phyloP scores from a whole-genome alignment of 805 yeast species.

The Saturnispora saitoi region DNA sequence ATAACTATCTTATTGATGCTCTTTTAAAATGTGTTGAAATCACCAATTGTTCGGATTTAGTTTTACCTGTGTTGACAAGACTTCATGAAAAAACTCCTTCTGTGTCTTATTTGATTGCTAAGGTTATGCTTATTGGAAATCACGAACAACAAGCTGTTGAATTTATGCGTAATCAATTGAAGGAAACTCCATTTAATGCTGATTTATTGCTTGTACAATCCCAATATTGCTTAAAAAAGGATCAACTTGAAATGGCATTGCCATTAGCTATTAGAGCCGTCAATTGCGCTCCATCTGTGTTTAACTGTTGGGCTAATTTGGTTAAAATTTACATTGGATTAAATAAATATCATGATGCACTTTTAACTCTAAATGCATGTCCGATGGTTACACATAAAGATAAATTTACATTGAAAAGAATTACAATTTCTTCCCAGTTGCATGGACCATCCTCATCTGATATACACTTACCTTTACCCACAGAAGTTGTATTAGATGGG shows the following conservation, averaged over 20 bases:
- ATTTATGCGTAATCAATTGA: slow-evolving; percentile 38
- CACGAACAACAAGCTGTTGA: slow-evolving; percentile 54
- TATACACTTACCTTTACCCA: slow-evolving; percentile 68
- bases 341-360: slow-evolving; percentile 63
- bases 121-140: slow-evolving; percentile 42
- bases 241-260: slow-evolving; percentile 47
- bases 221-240: slow-evolving; percentile 45
- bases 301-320: slow-evolving; percentile 63
- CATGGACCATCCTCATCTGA: slow-evolving; percentile 44
- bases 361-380: slow-evolving; percentile 66
- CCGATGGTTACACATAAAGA: slow-evolving; percentile 76
- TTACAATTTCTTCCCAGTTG: slow-evolving; percentile 16
- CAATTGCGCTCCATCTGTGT: slow-evolving; percentile 65
- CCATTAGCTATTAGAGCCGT: slow-evolving; percentile 56
- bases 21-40: slow-evolving; percentile 54
- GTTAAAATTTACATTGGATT: slow-evolving; percentile 55
- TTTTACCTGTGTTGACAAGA: slow-evolving; percentile 47
- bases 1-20: slow-evolving; percentile 70
- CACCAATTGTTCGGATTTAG: slow-evolving; percentile 57
- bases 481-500: slow-evolving; percentile 61
- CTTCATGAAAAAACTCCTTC: slow-evolving; percentile 44
- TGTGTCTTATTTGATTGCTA: slow-evolving; percentile 51
- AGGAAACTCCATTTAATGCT: slow-evolving; percentile 39
- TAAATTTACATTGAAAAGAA: slow-evolving; percentile 50
- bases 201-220: slow-evolving; percentile 49